phyloP scores from a whole-genome alignment of 2,329 filamentous ascomycete species.

The Didymella pomorum region DNA sequence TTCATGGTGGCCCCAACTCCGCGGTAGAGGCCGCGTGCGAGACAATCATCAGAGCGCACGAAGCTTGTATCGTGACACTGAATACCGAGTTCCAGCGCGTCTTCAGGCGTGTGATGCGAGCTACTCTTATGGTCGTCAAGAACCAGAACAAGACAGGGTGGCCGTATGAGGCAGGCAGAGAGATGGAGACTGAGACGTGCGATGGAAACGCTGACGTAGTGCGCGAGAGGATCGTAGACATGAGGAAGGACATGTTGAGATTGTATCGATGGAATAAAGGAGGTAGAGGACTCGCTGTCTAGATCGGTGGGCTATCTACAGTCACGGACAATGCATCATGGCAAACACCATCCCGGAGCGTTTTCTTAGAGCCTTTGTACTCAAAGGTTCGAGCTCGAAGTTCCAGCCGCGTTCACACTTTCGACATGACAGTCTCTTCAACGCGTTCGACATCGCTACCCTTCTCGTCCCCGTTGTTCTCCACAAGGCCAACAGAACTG shows the following conservation, averaged over 20 bases:
- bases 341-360: too few species aligned
- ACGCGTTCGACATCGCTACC: too few species aligned
- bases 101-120: slow-evolving; percentile 3
- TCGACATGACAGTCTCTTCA: too few species aligned
- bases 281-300: slow-evolving; percentile 4
- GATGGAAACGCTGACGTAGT: not conserved
- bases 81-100: slow-evolving; percentile 10
- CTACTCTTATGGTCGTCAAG: slow-evolving; percentile 9
- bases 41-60: slow-evolving; percentile 7
- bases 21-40: slow-evolving; percentile 8
- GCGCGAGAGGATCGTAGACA: slow-evolving; percentile 2
- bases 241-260: slow-evolving; percentile 10
- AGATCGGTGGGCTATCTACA: not conserved
- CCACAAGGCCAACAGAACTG: too few species aligned
- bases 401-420: too few species aligned
- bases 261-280: slow-evolving; percentile 5
- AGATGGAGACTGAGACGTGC: not conserved
- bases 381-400: too few species aligned
- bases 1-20: slow-evolving; percentile 3
- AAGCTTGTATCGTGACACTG: slow-evolving; percentile 6
- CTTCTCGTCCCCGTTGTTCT: too few species aligned
- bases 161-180: not conserved
- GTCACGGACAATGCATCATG: too few species aligned
- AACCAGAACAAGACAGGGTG: slow-evolving; percentile 6
- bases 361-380: too few species aligned